Evolutionary conservation across 2,329 filamentous ascomycete species (phyloP).

Genomic region (Plenodomus tracheiphilus): DNA sequence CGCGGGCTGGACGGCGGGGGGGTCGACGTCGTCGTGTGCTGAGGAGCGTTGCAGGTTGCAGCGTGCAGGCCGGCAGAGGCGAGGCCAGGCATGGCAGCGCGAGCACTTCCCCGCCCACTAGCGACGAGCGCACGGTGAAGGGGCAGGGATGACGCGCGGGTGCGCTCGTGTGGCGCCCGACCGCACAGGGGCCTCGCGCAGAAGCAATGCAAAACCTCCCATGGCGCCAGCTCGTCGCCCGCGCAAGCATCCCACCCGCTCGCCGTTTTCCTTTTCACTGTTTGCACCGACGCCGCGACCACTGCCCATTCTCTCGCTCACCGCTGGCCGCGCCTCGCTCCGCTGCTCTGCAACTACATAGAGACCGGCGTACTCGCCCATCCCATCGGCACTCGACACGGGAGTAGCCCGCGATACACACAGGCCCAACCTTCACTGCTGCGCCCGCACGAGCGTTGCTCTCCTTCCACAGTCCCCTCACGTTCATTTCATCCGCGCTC

Average conservation of each 20-base stretch:
- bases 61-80: too few species aligned
- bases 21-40: not conserved
- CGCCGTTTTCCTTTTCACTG: not conserved
- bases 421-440: too few species aligned
- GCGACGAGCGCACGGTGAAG: not conserved
- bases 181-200: not conserved
- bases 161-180: not conserved
- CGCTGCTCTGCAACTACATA: not conserved
- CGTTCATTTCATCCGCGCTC: not conserved
- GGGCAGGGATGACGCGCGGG: not conserved
- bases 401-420: too few species aligned
- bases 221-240: not conserved
- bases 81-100: too few species aligned
- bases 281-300: not conserved
- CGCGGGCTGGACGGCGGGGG: too few species aligned
- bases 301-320: not conserved
- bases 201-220: not conserved
- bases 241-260: not conserved
- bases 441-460: conserved; percentile 3
- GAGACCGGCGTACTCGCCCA: not conserved
- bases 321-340: not conserved
- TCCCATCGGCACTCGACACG: too few species aligned
- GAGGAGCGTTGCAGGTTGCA: conserved; percentile 5
- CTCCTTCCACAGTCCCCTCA: conserved; percentile 3
- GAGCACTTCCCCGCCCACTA: not conserved